These are phyloP conservation scores for Monilinia polystroma DNA, from an alignment of 2,329 filamentous ascomycete genomes.

Conservation along the genomic window DNA sequence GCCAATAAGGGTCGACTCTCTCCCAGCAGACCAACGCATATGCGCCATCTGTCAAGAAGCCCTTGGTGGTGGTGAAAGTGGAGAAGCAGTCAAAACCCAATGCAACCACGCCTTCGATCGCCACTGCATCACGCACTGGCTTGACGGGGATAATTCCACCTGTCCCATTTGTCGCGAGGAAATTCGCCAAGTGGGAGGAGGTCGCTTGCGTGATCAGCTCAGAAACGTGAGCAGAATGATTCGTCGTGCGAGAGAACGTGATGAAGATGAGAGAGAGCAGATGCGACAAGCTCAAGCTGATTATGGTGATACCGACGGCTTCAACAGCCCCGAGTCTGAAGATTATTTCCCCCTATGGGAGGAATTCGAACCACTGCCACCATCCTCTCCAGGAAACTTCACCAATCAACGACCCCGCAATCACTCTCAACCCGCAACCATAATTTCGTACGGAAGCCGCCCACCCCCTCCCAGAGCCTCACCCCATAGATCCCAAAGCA, in stretches of 20 bases:
- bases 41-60: constrained; percentile 9
- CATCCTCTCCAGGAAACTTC: not conserved
- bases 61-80: not conserved
- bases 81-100: not conserved
- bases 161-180: constrained; percentile 5
- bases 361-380: not conserved
- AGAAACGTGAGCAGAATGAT: not conserved
- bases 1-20: not conserved
- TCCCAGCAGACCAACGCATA: not conserved
- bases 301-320: not conserved
- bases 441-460: not conserved
- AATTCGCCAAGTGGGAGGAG: not conserved
- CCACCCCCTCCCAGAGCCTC: not conserved
- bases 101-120: constrained; percentile 6
- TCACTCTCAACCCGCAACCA: not conserved
- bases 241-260: not conserved
- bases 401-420: not conserved
- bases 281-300: constrained; percentile 7
- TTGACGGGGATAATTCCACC: not conserved
- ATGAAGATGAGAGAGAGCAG: not conserved
- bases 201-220: not conserved
- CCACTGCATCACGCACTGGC: not conserved
- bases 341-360: not conserved
- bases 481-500: not conserved
- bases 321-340: no score